Conservation (phyloP, 148 eudicot genomes). For the Cornus kousa region DNA sequence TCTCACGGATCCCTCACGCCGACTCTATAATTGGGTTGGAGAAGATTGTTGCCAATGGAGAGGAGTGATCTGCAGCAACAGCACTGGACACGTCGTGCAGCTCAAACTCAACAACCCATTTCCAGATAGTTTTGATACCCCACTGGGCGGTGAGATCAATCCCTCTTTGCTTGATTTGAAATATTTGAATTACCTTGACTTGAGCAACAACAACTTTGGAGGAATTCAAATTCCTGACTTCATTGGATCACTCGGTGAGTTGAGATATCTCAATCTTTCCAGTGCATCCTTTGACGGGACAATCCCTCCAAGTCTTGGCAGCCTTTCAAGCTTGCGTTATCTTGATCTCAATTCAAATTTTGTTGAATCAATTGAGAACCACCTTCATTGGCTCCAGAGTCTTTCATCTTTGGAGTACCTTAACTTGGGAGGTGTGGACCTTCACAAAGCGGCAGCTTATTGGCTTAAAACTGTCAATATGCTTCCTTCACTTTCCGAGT, state of each 20-base stretch:
- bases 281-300: neutral
- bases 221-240: neutral
- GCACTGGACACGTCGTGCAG: neutral
- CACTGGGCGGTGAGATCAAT: constrained; percentile 6
- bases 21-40: constrained; percentile 16
- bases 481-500: constrained; percentile 17
- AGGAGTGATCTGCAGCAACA: constrained; percentile 14
- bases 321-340: constrained; percentile 2
- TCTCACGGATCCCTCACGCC: constrained; percentile 1
- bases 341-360: constrained; percentile 1
- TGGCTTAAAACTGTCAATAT: constrained; percentile 20
- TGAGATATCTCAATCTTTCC: constrained; percentile 10
- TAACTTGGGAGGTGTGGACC: constrained; percentile 15
- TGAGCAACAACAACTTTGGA: constrained; percentile 3
- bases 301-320: neutral
- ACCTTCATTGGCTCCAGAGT: neutral
- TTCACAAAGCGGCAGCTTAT: neutral
- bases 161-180: constrained; percentile 13
- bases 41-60: constrained; percentile 14
- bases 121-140: neutral
- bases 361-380: neutral
- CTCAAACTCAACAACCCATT: constrained; percentile 5
- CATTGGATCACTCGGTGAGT: constrained; percentile 2
- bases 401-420: constrained; percentile 11
- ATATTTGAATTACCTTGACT: constrained; percentile 1